Evolutionary conservation across 2,329 filamentous ascomycete species (phyloP).

Genomic region (Pseudocercospora crystallina): DNA sequence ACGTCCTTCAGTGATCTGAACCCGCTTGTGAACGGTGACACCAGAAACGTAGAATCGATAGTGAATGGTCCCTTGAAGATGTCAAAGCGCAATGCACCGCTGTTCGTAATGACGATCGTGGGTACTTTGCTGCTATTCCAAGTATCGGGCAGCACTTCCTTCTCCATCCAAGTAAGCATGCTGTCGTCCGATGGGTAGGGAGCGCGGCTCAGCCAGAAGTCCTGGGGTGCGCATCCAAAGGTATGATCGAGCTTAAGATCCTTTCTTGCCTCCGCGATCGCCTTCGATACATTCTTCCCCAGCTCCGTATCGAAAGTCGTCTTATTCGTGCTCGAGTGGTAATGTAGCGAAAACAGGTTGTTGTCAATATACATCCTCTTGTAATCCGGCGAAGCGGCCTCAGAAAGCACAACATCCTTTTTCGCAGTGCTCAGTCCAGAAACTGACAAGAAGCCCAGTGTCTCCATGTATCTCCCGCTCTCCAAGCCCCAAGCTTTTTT

Average conservation of each 20-base stretch:
- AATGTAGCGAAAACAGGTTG: conserved; percentile 79
- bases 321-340: conserved; percentile 73
- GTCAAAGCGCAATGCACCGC: conserved; percentile 89
- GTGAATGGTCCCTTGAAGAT: conserved; percentile 93
- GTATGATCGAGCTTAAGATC: conserved; percentile 69
- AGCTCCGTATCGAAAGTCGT: conserved; percentile 73
- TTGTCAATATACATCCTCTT: conserved; percentile 87
- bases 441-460: conserved; percentile 89
- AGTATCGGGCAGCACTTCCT: conserved; percentile 67
- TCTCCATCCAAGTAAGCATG: conserved; percentile 78
- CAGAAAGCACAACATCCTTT: conserved; percentile 29
- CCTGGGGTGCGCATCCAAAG: conserved; percentile 79
- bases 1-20: conserved; percentile 78
- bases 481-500: conserved; percentile 75
- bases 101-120: conserved; percentile 77
- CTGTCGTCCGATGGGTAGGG: conserved; percentile 72
- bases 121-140: conserved; percentile 48
- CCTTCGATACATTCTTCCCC: conserved; percentile 68
- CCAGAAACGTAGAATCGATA: conserved; percentile 77
- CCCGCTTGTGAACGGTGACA: conserved; percentile 82
- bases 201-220: conserved; percentile 78
- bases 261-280: conserved; percentile 69
- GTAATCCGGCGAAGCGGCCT: conserved; percentile 57
- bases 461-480: conserved; percentile 91
- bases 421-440: conserved; percentile 58